Evolutionary conservation across 805 yeast genomes (phyloP), one percentile per base, ranked within the genome.

Genomic region (Isabelozyma rhagii): DNA sequence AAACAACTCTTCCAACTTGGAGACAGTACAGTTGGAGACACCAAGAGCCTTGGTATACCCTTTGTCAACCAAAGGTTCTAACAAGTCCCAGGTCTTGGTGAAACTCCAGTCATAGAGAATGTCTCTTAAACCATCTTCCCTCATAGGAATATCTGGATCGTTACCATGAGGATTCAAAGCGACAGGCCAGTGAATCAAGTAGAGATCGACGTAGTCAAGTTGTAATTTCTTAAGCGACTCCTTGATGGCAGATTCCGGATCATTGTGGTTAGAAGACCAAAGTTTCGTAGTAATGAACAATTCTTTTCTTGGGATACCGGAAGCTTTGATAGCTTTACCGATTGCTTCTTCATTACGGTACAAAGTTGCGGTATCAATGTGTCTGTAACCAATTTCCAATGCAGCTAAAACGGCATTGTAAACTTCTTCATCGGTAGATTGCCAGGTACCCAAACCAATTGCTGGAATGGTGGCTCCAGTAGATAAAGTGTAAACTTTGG

Each of bases 301-400:
- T 44, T 85, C 84, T 27, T 77, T 77, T 63, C 94, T 78, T 51
- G 83, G 81, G 31, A 86, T 71, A 11, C 85, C 86, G 43, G 84
- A 68, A 46, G 81, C 84, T 48, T 67, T 76, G 47, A 78, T 68
- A 3, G 75, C 80, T 52, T 66, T 67, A 18, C 89, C 89, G 45
- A 86, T 85, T 46, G 77, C 79, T 45, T 63, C 82, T 65, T 87
- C 93, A 60, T 86, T 87, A 8, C 75, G 71, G 68, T 87, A 88
- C 45, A 76, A 74, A 39, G 83, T 80, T 29, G 96, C 94, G 17
- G 89, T 81, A 66, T 88, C 96, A 55, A 89, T 84, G 65, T 88
- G 96, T 55, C 82, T 78, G 69, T 85, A 84, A 28, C 91, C 91
- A 34, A 72, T 69, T 53, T 84, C 68, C 51, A 83, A 60, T 8